Conservation (phyloP, 768 basidiomycete genomes). For the Amylocystis lapponica region DNA sequence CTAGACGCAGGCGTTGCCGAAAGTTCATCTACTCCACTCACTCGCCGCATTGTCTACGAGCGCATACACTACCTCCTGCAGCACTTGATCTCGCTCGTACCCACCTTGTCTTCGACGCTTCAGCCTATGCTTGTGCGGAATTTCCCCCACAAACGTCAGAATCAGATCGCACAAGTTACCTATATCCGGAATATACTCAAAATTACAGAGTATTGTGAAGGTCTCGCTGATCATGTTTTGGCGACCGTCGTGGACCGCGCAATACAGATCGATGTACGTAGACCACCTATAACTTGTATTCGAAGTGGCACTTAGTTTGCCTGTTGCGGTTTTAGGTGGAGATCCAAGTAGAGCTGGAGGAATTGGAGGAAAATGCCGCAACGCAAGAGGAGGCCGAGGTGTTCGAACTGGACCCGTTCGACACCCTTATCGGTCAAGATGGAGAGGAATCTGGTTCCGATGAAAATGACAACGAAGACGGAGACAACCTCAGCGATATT, state of each 20-base stretch:
- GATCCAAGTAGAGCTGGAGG: constrained; percentile 93
- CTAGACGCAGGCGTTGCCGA: constrained; percentile 54
- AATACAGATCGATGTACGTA: constrained; percentile 88
- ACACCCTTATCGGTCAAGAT: constrained; percentile 76
- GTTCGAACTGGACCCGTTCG: constrained; percentile 83
- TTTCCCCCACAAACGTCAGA: constrained; percentile 94
- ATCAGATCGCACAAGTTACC: constrained; percentile 69
- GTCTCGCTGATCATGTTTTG: constrained; percentile 77
- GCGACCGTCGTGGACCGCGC: constrained; percentile 90
- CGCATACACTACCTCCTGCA: constrained; percentile 82
- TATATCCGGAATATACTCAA: constrained; percentile 88
- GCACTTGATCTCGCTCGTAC: constrained; percentile 84
- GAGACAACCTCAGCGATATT: constrained; percentile 60
- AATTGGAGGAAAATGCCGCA: constrained; percentile 66
- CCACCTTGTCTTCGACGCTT: constrained; percentile 84
- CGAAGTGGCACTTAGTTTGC: background rate
- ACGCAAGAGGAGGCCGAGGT: constrained; percentile 45
- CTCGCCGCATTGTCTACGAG: constrained; percentile 78
- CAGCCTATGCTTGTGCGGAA: constrained; percentile 77
- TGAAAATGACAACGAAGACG: constrained; percentile 43
- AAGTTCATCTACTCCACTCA: constrained; percentile 63
- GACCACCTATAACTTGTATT: background rate
- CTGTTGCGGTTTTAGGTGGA: constrained; percentile 60
- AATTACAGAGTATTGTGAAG: constrained; percentile 82
- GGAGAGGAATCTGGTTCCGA: constrained; percentile 52